These are phyloP conservation scores for Drechslera avenae DNA, from an alignment of 2,329 filamentous ascomycete species.

Conservation along the genomic window DNA sequence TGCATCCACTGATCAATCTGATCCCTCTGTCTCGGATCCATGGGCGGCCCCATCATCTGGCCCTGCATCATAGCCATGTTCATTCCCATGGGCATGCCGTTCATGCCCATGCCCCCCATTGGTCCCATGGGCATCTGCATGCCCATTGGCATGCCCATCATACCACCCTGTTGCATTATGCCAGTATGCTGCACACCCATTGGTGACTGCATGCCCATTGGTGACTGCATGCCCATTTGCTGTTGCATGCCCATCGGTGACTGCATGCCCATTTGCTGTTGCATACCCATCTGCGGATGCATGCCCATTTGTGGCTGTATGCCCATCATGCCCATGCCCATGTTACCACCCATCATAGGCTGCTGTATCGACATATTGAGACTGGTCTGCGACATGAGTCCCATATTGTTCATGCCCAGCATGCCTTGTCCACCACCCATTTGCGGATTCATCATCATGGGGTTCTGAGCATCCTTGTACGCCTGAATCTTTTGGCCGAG, in stretches of 20 bases:
- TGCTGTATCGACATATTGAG: slow-evolving; percentile 14
- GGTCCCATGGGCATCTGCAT: slow-evolving; percentile 12
- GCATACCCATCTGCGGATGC: slow-evolving; percentile 3
- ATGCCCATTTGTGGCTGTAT: not conserved
- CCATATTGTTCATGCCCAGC: slow-evolving; percentile 27
- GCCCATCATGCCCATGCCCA: not conserved
- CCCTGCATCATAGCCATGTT: slow-evolving; percentile 32
- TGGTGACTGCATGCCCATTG: slow-evolving; percentile 7
- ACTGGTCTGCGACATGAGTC: slow-evolving; percentile 18
- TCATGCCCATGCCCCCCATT: slow-evolving; percentile 19
- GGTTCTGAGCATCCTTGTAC: slow-evolving; percentile 43
- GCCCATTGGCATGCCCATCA: slow-evolving; percentile 3
- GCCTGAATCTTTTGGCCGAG: slow-evolving; percentile 44
- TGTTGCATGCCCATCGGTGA: slow-evolving; percentile 4
- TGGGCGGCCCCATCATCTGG: slow-evolving; percentile 32
- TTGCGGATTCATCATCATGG: slow-evolving; percentile 22
- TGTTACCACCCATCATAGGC: slow-evolving; percentile 7
- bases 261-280: slow-evolving; percentile 2
- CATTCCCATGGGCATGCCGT: slow-evolving; percentile 26
- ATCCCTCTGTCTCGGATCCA: slow-evolving; percentile 59
- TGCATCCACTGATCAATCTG: slow-evolving; percentile 66
- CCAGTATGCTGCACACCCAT: slow-evolving; percentile 6
- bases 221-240: slow-evolving; percentile 8
- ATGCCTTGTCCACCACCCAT: slow-evolving; percentile 18
- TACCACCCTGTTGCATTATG: slow-evolving; percentile 1